Base-by-base conservation (phyloP, 495 filamentous ascomycete genomes). In the Lepidopterella palustris region DNA sequence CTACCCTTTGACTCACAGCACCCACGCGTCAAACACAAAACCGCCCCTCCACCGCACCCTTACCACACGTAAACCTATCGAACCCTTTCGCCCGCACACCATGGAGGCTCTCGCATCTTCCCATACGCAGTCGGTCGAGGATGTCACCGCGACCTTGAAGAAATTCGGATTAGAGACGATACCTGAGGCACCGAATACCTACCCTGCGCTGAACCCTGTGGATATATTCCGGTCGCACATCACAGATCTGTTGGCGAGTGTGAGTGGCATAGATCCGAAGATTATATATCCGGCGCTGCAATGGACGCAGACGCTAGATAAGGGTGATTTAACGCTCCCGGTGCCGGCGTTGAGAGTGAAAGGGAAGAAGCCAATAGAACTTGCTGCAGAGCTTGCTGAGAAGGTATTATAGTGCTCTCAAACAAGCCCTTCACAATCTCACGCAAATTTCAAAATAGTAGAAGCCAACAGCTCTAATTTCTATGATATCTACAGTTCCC, bases 151-250 rank as follows among this genome's bases (percentile, higher is more conserved):
- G 25, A 57, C 59, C n/a, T 35, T 66, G 4, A 62, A 66, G 51
- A 28, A 24, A 5, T 21, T 63, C 27, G 63, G 63, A 6, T 52
- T 66, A 23, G 55, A 62, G 13, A 42, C 40, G 9, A 60, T 66
- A 18, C 63, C 63, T 26, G 53, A 66, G 23, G 28, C 57, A 27
- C 63, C 63, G 29, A 63, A 63, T 25, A 62, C 59, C 26, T 83
- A 74, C 61, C 88, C 91, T 23, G 79, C 85, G 9, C 59, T 83
- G 67, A 98, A 98, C 77, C 87, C 89, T 23, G 79, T 90, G 58
- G 92, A 98, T 71, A 77, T 95, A 59, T 97, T 92, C 79, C 82
- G 93, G 40, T 82, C 86, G 52, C 89, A 95, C 62, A 84, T 97
- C 62, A 80, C 88, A 55, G 79, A 87, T 45, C 78, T 86, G 29